Evolutionary conservation across 495 filamentous ascomycete species (phyloP), one percentile per base, ranked within the genome.

Genomic region (Parmelia sp.): DNA sequence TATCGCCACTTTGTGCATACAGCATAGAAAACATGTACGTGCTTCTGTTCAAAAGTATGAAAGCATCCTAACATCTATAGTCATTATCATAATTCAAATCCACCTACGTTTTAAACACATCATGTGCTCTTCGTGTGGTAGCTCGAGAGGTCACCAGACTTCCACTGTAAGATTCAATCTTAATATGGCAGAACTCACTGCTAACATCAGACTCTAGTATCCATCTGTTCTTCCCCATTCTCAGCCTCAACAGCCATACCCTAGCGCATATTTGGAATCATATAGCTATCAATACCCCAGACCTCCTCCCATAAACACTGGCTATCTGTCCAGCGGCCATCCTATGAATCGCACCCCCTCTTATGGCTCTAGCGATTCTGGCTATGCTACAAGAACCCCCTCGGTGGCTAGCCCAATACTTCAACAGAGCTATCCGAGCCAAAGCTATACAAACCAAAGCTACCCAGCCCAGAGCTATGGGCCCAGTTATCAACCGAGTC

Each of bases 351-450:
- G 51, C 29, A 55, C 27, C 15, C 33, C 51, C 15, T 55, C 51
- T 55, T 25, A 55, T 17, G 27, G 51, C 51, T 55, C 51, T 0
- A 55, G 29, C 29, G 51, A 55, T 17, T 55, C 51, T 11, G 51
- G 51, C 29, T 55, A 55, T 33, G 51, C 15, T 55, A 55, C 51
- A 29, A 33, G 29, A n/a, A 23, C 51, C 19, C 51, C 51, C 29
- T 55, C 58, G 25, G 40, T 47, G 40, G 58, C 58, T 45, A 60
- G 23, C 33, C 45, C 58, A 60, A 60, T 10, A 35, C 14, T 14
- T 31, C 45, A 45, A 36, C 27, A 23, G 21, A 47, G 56, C 63
- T 59, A 33, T 55, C 55, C 44, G 17, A 4, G n/a, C 39, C 23
- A 42, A 36, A 17, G 33, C 25, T 64, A 44, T 29, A 7, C 37